phyloP scores from a whole-genome alignment of 768 basidiomycete genomes.

The Podaxis pistillaris region DNA sequence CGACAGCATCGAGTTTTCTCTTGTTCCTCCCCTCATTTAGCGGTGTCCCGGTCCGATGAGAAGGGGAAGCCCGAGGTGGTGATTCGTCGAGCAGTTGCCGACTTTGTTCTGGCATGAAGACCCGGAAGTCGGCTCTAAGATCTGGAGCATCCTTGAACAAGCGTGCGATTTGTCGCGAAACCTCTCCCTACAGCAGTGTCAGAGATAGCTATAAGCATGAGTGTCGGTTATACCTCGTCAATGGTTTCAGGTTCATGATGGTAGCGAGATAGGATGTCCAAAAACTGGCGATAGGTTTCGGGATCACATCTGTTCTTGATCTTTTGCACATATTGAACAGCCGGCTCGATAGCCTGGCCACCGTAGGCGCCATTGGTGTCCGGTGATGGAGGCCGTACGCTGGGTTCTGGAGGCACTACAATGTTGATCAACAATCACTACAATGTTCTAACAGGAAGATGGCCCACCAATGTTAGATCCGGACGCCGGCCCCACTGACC shows the following conservation, averaged over 20 bases:
- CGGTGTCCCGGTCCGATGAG: constrained; percentile 32
- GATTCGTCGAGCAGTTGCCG: constrained; percentile 50
- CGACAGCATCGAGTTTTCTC: constrained; percentile 43
- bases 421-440: constrained; percentile 1
- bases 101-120: constrained; percentile 69
- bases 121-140: constrained; percentile 67
- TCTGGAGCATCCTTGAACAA: constrained; percentile 79
- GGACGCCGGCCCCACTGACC: constrained; percentile 28
- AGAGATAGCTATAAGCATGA: constrained; percentile 15
- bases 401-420: constrained; percentile 32
- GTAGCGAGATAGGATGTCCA: constrained; percentile 70
- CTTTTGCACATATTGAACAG: constrained; percentile 94
- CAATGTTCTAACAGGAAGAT: neutral
- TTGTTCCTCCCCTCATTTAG: constrained; percentile 38
- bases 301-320: constrained; percentile 94
- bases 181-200: constrained; percentile 49
- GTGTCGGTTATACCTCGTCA: constrained; percentile 46
- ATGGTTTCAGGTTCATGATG: constrained; percentile 58
- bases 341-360: constrained; percentile 61
- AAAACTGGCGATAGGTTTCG: constrained; percentile 79
- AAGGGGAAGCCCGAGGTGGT: constrained; percentile 24
- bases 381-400: constrained; percentile 9
- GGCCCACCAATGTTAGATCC: constrained; percentile 16
- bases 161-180: constrained; percentile 63
- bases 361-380: constrained; percentile 26